Conservation (phyloP, 2,329 filamentous ascomycete species). For the Volutella citrinella region DNA sequence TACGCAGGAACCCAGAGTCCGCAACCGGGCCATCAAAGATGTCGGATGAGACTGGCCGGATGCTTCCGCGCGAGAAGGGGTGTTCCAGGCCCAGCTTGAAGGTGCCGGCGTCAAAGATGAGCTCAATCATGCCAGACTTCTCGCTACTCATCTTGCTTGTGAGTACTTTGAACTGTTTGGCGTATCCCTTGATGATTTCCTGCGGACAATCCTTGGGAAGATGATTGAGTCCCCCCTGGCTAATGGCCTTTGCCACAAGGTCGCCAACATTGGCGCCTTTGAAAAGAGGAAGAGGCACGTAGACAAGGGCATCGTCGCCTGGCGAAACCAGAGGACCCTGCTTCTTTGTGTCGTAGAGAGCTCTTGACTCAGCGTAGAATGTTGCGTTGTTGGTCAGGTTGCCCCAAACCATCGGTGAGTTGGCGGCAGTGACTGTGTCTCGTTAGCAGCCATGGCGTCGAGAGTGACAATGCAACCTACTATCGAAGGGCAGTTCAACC, state of each 20-base stretch:
- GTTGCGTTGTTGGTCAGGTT: constrained; percentile 16
- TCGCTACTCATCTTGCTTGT: constrained; percentile 10
- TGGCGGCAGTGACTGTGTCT: too few relatives aligned
- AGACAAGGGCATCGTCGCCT: constrained; percentile 13
- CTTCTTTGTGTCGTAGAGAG: constrained; percentile 10
- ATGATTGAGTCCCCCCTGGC: constrained; percentile 10
- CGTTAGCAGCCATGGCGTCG: too few relatives aligned
- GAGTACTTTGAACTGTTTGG: constrained; percentile 15
- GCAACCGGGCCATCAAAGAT: constrained; percentile 16
- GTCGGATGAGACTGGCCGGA: constrained; percentile 14
- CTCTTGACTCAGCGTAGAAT: constrained; percentile 12
- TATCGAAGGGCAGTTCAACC: too few relatives aligned
- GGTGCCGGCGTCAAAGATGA: constrained; percentile 17
- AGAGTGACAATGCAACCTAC: too few relatives aligned
- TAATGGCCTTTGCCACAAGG: constrained; percentile 7
- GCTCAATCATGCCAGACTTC: constrained; percentile 13
- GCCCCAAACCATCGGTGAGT: constrained; percentile 9
- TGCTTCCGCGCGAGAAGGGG: constrained; percentile 19
- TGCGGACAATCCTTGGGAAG: constrained; percentile 8
- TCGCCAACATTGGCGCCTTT: constrained; percentile 2
- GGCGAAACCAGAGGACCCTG: constrained; percentile 13
- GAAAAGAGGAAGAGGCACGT: constrained; percentile 15
- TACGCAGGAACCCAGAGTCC: constrained; percentile 16
- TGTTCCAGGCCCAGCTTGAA: constrained; percentile 16
- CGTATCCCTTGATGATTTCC: constrained; percentile 14